Conservation (phyloP, 768 basidiomycete species). For the Podaxis sp. region DNA sequence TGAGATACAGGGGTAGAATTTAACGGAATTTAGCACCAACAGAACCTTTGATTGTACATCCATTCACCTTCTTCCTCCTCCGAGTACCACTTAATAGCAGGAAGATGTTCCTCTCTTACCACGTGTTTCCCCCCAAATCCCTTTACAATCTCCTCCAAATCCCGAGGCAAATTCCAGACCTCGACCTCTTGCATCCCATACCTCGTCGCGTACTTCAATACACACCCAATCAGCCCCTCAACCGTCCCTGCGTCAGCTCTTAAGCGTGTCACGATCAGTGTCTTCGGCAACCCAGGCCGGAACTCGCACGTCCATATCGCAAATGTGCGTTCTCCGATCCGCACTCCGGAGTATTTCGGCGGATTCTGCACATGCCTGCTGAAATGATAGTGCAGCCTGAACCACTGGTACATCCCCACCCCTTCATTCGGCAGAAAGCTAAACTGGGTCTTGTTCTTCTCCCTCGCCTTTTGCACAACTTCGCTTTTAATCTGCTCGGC, state of each 20-base stretch:
- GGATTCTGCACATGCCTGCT: slow-evolving; percentile 15
- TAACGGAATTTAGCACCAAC: slow-evolving; percentile 18
- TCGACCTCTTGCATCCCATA: slow-evolving; percentile 34
- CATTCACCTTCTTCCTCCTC: slow-evolving; percentile 13
- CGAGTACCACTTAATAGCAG: slow-evolving; percentile 43
- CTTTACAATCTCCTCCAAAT: slow-evolving; percentile 15
- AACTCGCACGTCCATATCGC: slow-evolving; percentile 25
- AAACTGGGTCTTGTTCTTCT: slow-evolving; percentile 8
- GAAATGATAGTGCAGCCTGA: slow-evolving; percentile 17
- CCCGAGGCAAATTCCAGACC: slow-evolving; percentile 36
- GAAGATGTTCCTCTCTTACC: slow-evolving; percentile 31
- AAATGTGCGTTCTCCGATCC: slow-evolving; percentile 12
- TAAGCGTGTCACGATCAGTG: slow-evolving; percentile 24
- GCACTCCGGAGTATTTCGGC: slow-evolving; percentile 16
- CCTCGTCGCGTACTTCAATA: slow-evolving; percentile 22
- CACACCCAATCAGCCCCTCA: slow-evolving; percentile 24
- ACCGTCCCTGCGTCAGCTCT: slow-evolving; percentile 23
- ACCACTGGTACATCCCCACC: slow-evolving; percentile 23
- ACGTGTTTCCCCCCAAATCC: slow-evolving; percentile 24
- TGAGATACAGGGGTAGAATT: not conserved
- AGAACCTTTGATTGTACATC: slow-evolving; percentile 23
- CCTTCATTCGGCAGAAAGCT: slow-evolving; percentile 24
- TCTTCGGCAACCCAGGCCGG: slow-evolving; percentile 10
- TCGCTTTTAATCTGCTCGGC: slow-evolving; percentile 30
- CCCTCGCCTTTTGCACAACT: slow-evolving; percentile 16